Conservation (phyloP, 164 flowering plant genomes). For the Aristolochia contorta region DNA sequence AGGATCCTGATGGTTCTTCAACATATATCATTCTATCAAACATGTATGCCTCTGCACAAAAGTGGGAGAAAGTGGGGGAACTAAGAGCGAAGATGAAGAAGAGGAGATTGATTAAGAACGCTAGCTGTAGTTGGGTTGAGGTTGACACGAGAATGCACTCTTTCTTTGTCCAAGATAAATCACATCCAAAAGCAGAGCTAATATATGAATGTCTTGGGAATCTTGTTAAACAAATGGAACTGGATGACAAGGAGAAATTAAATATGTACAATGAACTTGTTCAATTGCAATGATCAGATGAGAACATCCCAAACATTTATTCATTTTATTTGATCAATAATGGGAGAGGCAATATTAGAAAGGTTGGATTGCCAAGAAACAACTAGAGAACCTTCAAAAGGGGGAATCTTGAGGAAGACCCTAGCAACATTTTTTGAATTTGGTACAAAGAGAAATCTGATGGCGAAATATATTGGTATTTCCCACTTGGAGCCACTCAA, state of each 20-base stretch:
- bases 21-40: constrained; percentile 40
- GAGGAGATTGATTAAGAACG: constrained; percentile 48
- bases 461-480: too few species aligned
- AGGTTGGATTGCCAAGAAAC: too few species aligned
- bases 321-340: too few species aligned
- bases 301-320: too few species aligned
- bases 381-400: too few species aligned
- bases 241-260: constrained; percentile 11
- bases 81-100: constrained; percentile 46
- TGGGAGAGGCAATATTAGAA: too few species aligned
- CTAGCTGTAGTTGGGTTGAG: constrained; percentile 79
- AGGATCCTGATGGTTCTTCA: constrained; percentile 45
- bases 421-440: too few species aligned
- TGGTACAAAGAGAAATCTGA: too few species aligned
- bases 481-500: too few species aligned
- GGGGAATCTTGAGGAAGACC: too few species aligned
- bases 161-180: constrained; percentile 42
- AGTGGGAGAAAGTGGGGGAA: constrained; percentile 45
- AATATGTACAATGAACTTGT: too few species aligned
- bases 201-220: constrained; percentile 33
- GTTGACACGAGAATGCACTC: constrained; percentile 31
- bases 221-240: constrained; percentile 42
- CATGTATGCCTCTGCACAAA: constrained; percentile 46
- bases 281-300: too few species aligned
- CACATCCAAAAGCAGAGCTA: constrained; percentile 26